Evolutionary conservation across 495 filamentous ascomycete genomes (phyloP).

Genomic region (Hypoxylon intermedium): DNA sequence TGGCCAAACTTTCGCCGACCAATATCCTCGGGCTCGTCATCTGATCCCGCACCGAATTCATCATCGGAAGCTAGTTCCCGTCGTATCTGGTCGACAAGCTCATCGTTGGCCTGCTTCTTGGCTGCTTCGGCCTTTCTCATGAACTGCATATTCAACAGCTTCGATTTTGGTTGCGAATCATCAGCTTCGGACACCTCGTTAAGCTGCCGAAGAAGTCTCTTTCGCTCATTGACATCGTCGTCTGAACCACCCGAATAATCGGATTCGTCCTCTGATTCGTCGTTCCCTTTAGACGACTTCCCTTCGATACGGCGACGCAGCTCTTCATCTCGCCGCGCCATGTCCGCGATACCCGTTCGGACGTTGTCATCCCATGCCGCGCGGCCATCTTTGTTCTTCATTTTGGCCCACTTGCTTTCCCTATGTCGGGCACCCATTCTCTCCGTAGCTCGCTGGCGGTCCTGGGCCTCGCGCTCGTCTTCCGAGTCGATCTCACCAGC

Average conservation of each 20-base stretch:
- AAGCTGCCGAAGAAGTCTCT: constrained; percentile 66
- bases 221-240: constrained; percentile 59
- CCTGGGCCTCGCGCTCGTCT: constrained; percentile 78
- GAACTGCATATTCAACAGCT: constrained; percentile 60
- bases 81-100: constrained; percentile 74
- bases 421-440: constrained; percentile 87
- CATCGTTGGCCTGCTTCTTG: constrained; percentile 79
- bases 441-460: constrained; percentile 82
- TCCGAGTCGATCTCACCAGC: constrained; percentile 73
- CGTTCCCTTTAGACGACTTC: constrained; percentile 58
- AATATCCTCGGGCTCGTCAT: constrained; percentile 64
- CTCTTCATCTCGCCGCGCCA: constrained; percentile 86
- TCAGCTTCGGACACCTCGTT: constrained; percentile 53
- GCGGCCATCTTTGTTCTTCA: constrained; percentile 77
- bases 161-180: constrained; percentile 51
- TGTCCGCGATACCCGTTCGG: constrained; percentile 75
- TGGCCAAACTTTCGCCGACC: constrained; percentile 72
- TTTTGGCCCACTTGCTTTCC: constrained; percentile 95
- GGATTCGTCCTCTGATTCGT: constrained; percentile 63
- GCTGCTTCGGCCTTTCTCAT: constrained; percentile 88
- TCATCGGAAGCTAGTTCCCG: constrained; percentile 69
- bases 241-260: constrained; percentile 60
- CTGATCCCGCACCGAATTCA: constrained; percentile 57
- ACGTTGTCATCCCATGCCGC: constrained; percentile 86
- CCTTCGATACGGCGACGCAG: constrained; percentile 83